phyloP scores from a whole-genome alignment of 2,329 filamentous ascomycete genomes.

The Colletotrichum godetiae region DNA sequence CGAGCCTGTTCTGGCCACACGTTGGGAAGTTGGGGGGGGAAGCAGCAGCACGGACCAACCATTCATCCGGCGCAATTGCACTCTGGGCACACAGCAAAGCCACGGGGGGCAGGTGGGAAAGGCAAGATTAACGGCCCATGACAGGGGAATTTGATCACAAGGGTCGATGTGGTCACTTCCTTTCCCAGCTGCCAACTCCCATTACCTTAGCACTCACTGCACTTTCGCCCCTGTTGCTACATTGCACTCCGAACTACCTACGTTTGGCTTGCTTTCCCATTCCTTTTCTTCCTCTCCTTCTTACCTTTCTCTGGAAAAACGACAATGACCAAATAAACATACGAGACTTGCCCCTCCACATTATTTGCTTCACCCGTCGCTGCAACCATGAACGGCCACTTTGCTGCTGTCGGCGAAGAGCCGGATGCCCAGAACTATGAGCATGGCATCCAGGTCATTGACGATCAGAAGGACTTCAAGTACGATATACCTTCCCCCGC shows the following conservation, averaged over 20 bases:
- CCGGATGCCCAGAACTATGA: constrained; percentile 77
- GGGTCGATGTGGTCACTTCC: constrained; percentile 35
- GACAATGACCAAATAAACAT: constrained; percentile 32
- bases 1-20: constrained; percentile 13
- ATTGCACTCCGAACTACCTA: constrained; percentile 17
- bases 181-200: constrained; percentile 21
- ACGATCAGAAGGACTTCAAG: constrained; percentile 98
- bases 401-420: constrained; percentile 77
- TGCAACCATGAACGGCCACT: constrained; percentile 80
- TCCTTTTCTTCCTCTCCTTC: background rate
- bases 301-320: background rate
- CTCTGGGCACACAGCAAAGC: background rate
- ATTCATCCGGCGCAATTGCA: constrained; percentile 34
- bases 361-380: constrained; percentile 21
- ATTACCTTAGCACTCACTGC: background rate
- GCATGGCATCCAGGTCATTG: constrained; percentile 96
- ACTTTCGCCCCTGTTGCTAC: constrained; percentile 25
- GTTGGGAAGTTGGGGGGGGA: background rate
- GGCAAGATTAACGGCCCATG: constrained; percentile 33
- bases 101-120: constrained; percentile 9
- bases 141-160: constrained; percentile 34
- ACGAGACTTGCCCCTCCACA: constrained; percentile 10
- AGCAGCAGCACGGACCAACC: constrained; percentile 19
- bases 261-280: background rate
- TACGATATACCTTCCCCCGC: constrained; percentile 57